Evolutionary conservation across 1,139 yeast genomes (phyloP).

Genomic region (Saccharomyces hybrid): DNA sequence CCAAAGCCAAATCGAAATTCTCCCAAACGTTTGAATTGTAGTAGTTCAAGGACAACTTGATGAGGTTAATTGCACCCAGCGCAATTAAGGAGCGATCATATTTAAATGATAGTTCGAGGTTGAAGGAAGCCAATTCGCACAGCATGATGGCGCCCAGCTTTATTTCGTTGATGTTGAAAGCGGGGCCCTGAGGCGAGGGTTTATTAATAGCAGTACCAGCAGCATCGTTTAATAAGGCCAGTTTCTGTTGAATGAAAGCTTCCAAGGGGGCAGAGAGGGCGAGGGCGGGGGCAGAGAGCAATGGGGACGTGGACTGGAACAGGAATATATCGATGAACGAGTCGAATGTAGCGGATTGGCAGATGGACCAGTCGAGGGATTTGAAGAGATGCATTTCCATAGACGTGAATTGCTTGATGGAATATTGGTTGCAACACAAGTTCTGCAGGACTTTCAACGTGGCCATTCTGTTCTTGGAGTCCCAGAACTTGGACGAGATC

Average conservation of each 20-base stretch:
- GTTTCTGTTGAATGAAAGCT: constrained; percentile 1
- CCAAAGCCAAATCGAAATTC: constrained; percentile 13
- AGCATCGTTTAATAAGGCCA: not conserved
- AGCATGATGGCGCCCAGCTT: constrained; percentile 51
- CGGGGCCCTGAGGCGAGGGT: not conserved
- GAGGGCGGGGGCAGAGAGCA: not conserved
- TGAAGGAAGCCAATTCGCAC: constrained; percentile 60
- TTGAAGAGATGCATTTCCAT: constrained; percentile 63
- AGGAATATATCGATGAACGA: constrained; percentile 48
- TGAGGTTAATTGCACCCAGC: constrained; percentile 40
- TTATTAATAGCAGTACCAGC: constrained; percentile 8
- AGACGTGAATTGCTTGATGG: constrained; percentile 51
- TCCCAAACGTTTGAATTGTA: constrained; percentile 17
- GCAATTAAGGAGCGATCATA: constrained; percentile 52
- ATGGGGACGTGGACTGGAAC: constrained; percentile 18
- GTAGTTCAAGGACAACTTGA: constrained; percentile 18
- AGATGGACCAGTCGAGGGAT: constrained; percentile 24
- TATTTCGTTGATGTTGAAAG: constrained; percentile 38
- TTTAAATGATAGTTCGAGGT: constrained; percentile 50
- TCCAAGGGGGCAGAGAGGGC: not conserved
- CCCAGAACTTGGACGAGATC: constrained; percentile 67
- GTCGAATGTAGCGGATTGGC: constrained; percentile 48
- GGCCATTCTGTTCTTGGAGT: constrained; percentile 60
- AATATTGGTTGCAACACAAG: constrained; percentile 54
- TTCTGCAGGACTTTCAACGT: constrained; percentile 41